Evolutionary conservation across 2,329 filamentous ascomycete genomes (phyloP), one percentile per base, ranked within the genome.

Genomic region (Trichoderma asperellum): DNA sequence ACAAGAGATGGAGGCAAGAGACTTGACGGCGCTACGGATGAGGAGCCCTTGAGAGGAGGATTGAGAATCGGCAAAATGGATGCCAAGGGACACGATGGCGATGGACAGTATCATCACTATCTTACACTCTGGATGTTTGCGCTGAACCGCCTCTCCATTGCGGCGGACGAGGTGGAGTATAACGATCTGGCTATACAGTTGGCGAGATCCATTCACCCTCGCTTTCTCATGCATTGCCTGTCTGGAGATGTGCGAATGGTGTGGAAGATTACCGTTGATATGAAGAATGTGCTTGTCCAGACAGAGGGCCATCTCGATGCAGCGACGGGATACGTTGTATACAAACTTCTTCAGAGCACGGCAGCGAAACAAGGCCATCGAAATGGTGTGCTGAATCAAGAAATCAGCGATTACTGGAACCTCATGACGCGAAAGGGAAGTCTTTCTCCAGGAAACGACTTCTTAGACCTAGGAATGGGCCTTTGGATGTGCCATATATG

Each of bases 91-190:
- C 74, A 78, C 1, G 86, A 89, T 64, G 80, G 82, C 8, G 87
- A 89, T 74, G 87, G 87, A 2, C 87, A 89, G 74, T 89, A 89
- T 70, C 86, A 88, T 72, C 87, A 89, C 73, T 89, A 89, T 71
- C 78, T 89, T 24, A 88, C 86, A 0, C 74, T 88, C 5, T 89
- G 87, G 87, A 88, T 89, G 86, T 88, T 88, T 74, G 86, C 87
- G 2, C 79, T 89, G 5, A 88, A 87, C 73, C 80, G 87, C 1
- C 78, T 88, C 52, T 80, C 84, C 0, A 70, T 83, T 43, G 86
- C 84, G 2, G 81, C 83, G 0, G 78, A 78, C 0, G 81, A 87
- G 27, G 72, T 75, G 11, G 73, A 70, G 8, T 88, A 83, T 71
- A 88, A 88, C 71, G 76, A 79, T 34, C 79, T 84, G 62, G 87